phyloP scores from a whole-genome alignment of 306 rosid genomes.

The Malus domestica region ASM211411v1 NC_041799.1:37382501-37383000 shows the following conservation, averaged over 20 bases:
- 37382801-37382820: slow-evolving; percentile 34
- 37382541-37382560: slow-evolving; percentile 45
- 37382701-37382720: slow-evolving; percentile 46
- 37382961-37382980: slow-evolving; percentile 72
- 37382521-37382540: slow-evolving; percentile 75
- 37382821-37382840: slow-evolving; percentile 42
- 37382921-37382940: slow-evolving; percentile 89
- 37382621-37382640: slow-evolving; percentile 32
- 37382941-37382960: slow-evolving; percentile 93
- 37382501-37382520: slow-evolving; percentile 78
- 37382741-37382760: slow-evolving; percentile 47
- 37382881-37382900: slow-evolving; percentile 46
- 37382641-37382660: slow-evolving; percentile 59
- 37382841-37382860: slow-evolving; percentile 35
- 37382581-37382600: slow-evolving; percentile 43
- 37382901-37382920: slow-evolving; percentile 63
- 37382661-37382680: slow-evolving; percentile 52
- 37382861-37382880: slow-evolving; percentile 37
- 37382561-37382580: slow-evolving; percentile 38
- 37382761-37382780: slow-evolving; percentile 48
- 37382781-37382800: slow-evolving; percentile 45
- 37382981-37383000: slow-evolving; percentile 96
- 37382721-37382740: slow-evolving; percentile 39
- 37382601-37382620: slow-evolving; percentile 25
- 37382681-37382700: slow-evolving; percentile 55